Base-by-base conservation (phyloP, 768 basidiomycete genomes). In the Tubosaeta sp. region DNA sequence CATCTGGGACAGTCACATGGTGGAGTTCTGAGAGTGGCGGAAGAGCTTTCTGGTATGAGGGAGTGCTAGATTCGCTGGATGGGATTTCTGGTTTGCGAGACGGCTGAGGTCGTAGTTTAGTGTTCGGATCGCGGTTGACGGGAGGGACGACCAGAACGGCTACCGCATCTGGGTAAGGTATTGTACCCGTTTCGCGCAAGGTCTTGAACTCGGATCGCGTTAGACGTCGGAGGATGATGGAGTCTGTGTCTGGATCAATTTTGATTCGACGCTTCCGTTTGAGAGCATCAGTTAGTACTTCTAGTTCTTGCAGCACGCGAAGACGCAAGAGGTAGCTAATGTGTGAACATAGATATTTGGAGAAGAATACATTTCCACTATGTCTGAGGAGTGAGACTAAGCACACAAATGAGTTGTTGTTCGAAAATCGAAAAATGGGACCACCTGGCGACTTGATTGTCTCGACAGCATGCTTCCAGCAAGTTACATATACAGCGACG, bases 141-240 rank as follows among this genome's bases (percentile, higher is more conserved):
- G 85, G 85, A 16, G 88, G 86, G 6, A 85, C 76, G 27, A 87
- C 76, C 31, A 91, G 67, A 34, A 91, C 67, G n/a, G 88, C 88
- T 2, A 83, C 68, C 1, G 83, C 85, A 57, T 78, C 74, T 7
- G 72, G 63, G 60, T 73, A 75, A 5, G 82, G 78, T 31, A 85
- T 65, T 0, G 64, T 57, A 3, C 79, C 75, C 1, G 77, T 78
- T 17, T 70, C 60, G 50, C 74, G 74, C 26, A 88, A 63, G 1
- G 60, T 39, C 6, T 68, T 68, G 75, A 81, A 84, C 64, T 91
- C 88, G 12, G 68, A 68, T 34, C 79, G 75, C 14, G 86, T 85
- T 12, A 92, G 74, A 47, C 84, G 77, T 35, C 87, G 78, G 31
- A 92, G 67, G 44, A 86, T 57, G 19, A 76, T 70, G 57, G 64